Evolutionary conservation across 2,329 filamentous ascomycete genomes (phyloP).

Genomic region (Zarea fungicola): DNA sequence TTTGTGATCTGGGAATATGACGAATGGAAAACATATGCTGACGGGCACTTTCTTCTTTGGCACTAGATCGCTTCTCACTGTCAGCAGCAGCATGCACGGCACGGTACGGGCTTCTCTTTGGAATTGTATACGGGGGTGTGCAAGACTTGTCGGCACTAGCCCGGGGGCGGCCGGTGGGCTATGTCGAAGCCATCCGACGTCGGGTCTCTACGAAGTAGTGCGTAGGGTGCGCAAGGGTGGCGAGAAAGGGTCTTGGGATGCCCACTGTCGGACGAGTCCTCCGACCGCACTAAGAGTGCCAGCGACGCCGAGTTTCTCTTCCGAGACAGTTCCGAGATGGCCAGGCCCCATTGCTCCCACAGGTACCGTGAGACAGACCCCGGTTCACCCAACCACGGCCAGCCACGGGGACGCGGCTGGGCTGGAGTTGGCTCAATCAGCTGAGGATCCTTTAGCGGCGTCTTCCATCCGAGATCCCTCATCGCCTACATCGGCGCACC

Average conservation of each 20-base stretch:
- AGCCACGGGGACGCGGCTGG: not conserved
- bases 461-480: conserved; percentile 9
- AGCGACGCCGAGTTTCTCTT: not conserved
- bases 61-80: conserved; percentile 69
- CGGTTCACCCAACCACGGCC: not conserved
- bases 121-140: conserved; percentile 70
- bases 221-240: not conserved
- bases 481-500: conserved; percentile 13
- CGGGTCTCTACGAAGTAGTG: conserved; percentile 24
- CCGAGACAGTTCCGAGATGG: not conserved
- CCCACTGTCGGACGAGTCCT: not conserved
- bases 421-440: not conserved
- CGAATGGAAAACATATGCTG: not conserved
- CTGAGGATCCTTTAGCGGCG: conserved; percentile 1
- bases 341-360: not conserved
- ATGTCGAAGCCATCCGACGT: conserved; percentile 62
- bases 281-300: not conserved
- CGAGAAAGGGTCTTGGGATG: not conserved
- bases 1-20: not conserved
- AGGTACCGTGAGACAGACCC: not conserved
- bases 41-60: conserved; percentile 1
- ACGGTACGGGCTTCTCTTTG: conserved; percentile 71
- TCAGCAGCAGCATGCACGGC: conserved; percentile 73
- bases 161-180: conserved; percentile 68
- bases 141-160: conserved; percentile 70